phyloP scores from a whole-genome alignment of 768 basidiomycete species.

The Suillus bovinus region DNA sequence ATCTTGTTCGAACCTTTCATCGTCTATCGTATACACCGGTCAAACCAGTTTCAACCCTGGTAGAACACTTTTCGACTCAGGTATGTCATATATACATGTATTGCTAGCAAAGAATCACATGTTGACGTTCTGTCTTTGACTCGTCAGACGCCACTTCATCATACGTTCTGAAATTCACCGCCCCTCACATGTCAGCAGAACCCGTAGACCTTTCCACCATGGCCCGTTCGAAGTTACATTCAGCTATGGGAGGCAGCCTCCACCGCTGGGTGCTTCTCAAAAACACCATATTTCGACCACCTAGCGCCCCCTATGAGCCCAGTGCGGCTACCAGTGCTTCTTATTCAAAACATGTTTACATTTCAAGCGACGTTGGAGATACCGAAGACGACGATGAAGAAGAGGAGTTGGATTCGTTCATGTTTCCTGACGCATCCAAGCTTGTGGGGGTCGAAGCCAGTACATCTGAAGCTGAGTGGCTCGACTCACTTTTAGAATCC shows the following conservation, averaged over 20 bases:
- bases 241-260: slow-evolving; percentile 63
- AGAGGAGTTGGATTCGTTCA: slow-evolving; percentile 64
- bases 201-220: slow-evolving; percentile 53
- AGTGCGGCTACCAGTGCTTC: slow-evolving; percentile 24
- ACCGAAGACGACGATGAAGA: slow-evolving; percentile 45
- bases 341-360: slow-evolving; percentile 35
- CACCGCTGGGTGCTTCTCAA: slow-evolving; percentile 88
- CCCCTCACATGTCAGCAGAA: slow-evolving; percentile 48
- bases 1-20: slow-evolving; percentile 86
- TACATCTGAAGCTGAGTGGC: slow-evolving; percentile 75
- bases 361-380: slow-evolving; percentile 42
- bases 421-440: slow-evolving; percentile 77
- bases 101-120: background rate
- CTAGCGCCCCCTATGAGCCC: slow-evolving; percentile 40
- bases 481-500: slow-evolving; percentile 76
- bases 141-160: slow-evolving; percentile 20
- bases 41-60: slow-evolving; percentile 26
- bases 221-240: slow-evolving; percentile 74
- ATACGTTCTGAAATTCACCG: slow-evolving; percentile 11
- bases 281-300: slow-evolving; percentile 71
- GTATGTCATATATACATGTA: slow-evolving; percentile 20
- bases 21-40: slow-evolving; percentile 82
- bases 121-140: slow-evolving; percentile 13
- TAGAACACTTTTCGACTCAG: slow-evolving; percentile 21
- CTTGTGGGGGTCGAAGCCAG: slow-evolving; percentile 42